A percentile compares a stretch with the other conserved stretches of the same genome.
Conservation (phyloP, 2,329 filamentous ascomycete genomes). For the Xylariaceae sp. region DNA sequence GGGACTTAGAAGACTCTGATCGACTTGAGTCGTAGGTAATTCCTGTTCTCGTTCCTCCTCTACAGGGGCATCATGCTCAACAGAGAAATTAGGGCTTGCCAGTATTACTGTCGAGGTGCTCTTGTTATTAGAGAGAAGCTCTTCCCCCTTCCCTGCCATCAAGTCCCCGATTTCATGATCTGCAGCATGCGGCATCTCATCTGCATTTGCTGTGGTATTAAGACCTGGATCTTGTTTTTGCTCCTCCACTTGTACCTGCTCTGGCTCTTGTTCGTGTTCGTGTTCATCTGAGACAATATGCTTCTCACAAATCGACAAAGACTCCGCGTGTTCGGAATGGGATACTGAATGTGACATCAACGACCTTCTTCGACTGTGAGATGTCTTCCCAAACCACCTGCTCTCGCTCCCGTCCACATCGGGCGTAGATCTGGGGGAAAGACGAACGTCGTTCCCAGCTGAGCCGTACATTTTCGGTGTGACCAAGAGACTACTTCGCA, state of each 20-base stretch:
- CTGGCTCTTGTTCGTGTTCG: too few species aligned
- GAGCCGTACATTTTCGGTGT: slow-evolving; percentile 27
- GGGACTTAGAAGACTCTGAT: neutral
- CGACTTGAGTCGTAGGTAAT: neutral
- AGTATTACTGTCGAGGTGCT: neutral
- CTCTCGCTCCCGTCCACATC: slow-evolving; percentile 18
- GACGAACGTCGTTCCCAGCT: slow-evolving; percentile 10
- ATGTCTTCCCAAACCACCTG: slow-evolving; percentile 9
- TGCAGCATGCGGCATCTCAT: neutral
- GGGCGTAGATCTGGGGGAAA: slow-evolving; percentile 9
- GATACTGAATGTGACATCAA: slow-evolving; percentile 9
- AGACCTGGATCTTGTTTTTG: neutral
- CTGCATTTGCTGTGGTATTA: neutral
- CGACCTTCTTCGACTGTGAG: slow-evolving; percentile 14
- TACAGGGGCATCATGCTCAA: neutral
- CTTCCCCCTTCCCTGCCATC: neutral
- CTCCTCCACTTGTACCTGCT: too few species aligned
- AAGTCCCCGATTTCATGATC: neutral
- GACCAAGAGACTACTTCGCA: slow-evolving; percentile 28
- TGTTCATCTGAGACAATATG: too few species aligned
- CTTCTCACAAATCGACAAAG: too few species aligned
- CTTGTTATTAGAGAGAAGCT: too few species aligned
- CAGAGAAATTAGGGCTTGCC: neutral
- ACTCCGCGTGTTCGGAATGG: too few species aligned
- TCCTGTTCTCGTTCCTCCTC: slow-evolving; percentile 4